Evolutionary conservation across 257 asterid genomes (phyloP).

Genomic region (Craterostigma plantagineum): DNA sequence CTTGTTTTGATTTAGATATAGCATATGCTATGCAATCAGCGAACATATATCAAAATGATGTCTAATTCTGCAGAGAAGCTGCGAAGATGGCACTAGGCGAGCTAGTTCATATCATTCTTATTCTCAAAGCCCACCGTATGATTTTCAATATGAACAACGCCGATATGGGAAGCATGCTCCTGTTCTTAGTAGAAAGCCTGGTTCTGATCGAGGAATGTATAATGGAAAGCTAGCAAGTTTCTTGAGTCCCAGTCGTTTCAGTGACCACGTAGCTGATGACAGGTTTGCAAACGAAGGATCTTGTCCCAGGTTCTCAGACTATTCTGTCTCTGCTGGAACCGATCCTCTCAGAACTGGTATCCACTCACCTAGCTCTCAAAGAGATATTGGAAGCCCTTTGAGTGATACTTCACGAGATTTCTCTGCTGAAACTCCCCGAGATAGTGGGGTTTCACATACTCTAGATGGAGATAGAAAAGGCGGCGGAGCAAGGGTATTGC

Average conservation of each 20-base stretch:
- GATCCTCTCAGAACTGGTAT: conserved; percentile 33
- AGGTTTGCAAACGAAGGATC: conserved; percentile 46
- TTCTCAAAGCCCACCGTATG: conserved; percentile 98
- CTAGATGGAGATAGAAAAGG: conserved; percentile 14
- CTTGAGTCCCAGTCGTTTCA: conserved; percentile 50
- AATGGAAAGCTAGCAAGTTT: conserved; percentile 69
- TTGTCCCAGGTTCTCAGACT: conserved; percentile 40
- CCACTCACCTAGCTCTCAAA: conserved; percentile 39
- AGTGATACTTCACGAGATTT: conserved; percentile 45
- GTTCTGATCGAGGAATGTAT: conserved; percentile 79
- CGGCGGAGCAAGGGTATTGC: conserved; percentile 13
- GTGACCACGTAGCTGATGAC: conserved; percentile 33
- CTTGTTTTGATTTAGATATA: neutral
- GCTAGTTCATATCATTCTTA: conserved; percentile 95
- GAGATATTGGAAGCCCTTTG: conserved; percentile 39
- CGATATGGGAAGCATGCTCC: conserved; percentile 64
- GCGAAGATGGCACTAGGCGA: conserved; percentile 61
- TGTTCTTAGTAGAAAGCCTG: conserved; percentile 51
- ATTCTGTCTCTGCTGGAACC: conserved; percentile 43
- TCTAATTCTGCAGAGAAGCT: conserved; percentile 38
- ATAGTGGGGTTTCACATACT: conserved; percentile 7
- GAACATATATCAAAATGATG: conserved; percentile 14
- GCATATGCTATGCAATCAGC: neutral
- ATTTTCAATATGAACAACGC: conserved; percentile 92
- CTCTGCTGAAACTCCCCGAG: conserved; percentile 22